These are phyloP conservation scores for Hanseniaspora clermontiae DNA, from an alignment of 805 yeast species.

Conservation along the genomic window DNA sequence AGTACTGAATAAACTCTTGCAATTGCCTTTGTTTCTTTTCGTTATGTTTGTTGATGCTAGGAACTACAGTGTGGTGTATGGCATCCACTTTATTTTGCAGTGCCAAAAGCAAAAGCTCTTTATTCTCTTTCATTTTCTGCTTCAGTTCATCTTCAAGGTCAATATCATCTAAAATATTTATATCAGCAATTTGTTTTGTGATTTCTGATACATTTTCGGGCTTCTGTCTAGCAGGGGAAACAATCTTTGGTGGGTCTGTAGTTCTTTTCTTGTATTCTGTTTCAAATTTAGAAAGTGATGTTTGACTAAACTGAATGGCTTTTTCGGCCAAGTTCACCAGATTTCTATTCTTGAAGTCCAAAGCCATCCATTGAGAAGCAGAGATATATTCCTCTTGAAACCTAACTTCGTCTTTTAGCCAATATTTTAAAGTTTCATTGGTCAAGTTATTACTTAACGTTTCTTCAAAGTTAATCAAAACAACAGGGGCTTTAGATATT, in stretches of 20 bases:
- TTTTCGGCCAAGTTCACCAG: not conserved
- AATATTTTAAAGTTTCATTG: conserved; percentile 44
- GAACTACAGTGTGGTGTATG: not conserved
- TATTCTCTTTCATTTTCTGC: not conserved
- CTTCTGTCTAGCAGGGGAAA: not conserved
- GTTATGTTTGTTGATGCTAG: not conserved
- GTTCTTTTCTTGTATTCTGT: not conserved
- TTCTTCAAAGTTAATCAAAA: conserved; percentile 41
- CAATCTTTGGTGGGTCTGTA: not conserved
- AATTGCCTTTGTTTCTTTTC: not conserved
- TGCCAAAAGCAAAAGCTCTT: not conserved
- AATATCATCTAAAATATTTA: conserved; percentile 2
- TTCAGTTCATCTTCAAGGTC: not conserved
- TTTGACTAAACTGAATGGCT: not conserved
- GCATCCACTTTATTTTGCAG: not conserved
- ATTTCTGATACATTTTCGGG: not conserved
- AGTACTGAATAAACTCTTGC: not conserved
- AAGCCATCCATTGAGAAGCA: not conserved
- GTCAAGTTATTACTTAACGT: conserved; percentile 17
- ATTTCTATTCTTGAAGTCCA: not conserved
- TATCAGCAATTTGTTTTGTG: not conserved
- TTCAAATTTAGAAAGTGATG: not conserved
- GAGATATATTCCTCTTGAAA: not conserved
- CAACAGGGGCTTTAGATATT: conserved; percentile 43
- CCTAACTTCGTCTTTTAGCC: conserved; percentile 52